Conservation (phyloP, 768 basidiomycete genomes). For the Tubosaeta sp. region DNA sequence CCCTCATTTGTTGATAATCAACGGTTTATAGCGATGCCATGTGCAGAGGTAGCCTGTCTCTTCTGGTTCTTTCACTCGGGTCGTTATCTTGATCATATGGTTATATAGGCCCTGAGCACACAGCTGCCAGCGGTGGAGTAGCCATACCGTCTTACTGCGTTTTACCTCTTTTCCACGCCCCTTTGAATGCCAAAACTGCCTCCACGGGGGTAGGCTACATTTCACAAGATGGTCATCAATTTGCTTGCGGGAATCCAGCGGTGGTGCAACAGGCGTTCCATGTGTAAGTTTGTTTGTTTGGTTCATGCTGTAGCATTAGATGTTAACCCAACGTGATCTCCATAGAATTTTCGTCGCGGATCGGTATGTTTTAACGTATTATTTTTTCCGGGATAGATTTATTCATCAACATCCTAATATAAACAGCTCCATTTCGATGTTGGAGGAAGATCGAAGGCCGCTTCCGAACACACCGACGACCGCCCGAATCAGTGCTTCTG, state of each 20-base stretch:
- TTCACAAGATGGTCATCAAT: conserved; percentile 55
- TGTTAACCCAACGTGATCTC: background rate
- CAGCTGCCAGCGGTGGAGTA: conserved; percentile 32
- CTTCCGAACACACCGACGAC: conserved; percentile 41
- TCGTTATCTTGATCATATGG: background rate
- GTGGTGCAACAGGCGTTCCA: conserved; percentile 53
- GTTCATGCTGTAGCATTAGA: no score
- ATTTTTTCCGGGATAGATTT: background rate
- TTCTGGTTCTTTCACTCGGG: background rate
- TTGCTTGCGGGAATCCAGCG: conserved; percentile 50
- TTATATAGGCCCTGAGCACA: conserved; percentile 50
- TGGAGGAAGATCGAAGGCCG: conserved; percentile 36
- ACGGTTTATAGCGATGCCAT: conserved; percentile 39
- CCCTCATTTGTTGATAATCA: background rate
- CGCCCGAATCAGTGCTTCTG: conserved; percentile 31
- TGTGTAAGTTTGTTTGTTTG: conserved; percentile 40
- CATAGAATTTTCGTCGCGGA: conserved; percentile 53
- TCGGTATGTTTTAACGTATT: conserved; percentile 27
- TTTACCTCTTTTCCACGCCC: conserved; percentile 50
- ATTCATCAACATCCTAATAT: background rate
- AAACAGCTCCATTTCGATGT: conserved; percentile 52
- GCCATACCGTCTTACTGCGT: conserved; percentile 52
- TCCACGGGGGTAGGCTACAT: conserved; percentile 40
- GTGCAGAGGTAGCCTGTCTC: conserved; percentile 41
- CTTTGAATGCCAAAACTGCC: conserved; percentile 25